Percentiles rank a stretch among this genome's conserved stretches.
These are phyloP conservation scores for Hypoxylon sp. DNA, from an alignment of 2,329 filamentous ascomycete species.

Conservation along the genomic window DNA sequence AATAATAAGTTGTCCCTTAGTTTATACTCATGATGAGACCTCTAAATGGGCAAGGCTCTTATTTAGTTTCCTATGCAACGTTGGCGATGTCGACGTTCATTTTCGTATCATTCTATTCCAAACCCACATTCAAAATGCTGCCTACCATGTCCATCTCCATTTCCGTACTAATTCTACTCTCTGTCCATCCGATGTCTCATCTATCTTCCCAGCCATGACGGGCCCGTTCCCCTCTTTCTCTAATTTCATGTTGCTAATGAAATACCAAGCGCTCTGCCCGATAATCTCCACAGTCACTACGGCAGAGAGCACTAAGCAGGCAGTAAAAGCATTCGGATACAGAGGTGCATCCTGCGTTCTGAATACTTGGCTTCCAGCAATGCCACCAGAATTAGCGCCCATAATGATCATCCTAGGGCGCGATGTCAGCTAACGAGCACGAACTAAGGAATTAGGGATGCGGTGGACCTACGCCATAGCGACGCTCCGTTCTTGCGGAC, in stretches of 20 bases:
- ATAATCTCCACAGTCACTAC: slow-evolving; percentile 41
- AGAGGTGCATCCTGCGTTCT: slow-evolving; percentile 51
- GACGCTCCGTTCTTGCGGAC: slow-evolving; percentile 51
- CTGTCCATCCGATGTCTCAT: slow-evolving; percentile 40
- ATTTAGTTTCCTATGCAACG: not conserved
- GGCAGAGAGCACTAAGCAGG: slow-evolving; percentile 46
- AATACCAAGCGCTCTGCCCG: slow-evolving; percentile 46
- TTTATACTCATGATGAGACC: not conserved
- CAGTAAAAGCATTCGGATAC: slow-evolving; percentile 49
- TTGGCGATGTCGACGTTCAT: not conserved
- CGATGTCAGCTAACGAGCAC: slow-evolving; percentile 20
- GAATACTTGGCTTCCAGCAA: slow-evolving; percentile 51
- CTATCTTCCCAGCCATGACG: slow-evolving; percentile 37
- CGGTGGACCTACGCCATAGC: slow-evolving; percentile 51
- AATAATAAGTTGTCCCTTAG: not conserved
- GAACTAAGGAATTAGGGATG: not conserved
- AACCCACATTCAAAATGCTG: not conserved
- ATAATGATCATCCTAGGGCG: slow-evolving; percentile 53
- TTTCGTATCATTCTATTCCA: not conserved
- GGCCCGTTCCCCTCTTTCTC: slow-evolving; percentile 33
- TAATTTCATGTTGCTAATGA: slow-evolving; percentile 45
- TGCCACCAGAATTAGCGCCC: slow-evolving; percentile 49
- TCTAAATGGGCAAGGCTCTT: not conserved
- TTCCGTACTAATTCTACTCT: slow-evolving; percentile 43
- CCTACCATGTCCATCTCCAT: slow-evolving; percentile 51